phyloP scores from a whole-genome alignment of 75 land plant species.

The Pinus taeda region DNA sequence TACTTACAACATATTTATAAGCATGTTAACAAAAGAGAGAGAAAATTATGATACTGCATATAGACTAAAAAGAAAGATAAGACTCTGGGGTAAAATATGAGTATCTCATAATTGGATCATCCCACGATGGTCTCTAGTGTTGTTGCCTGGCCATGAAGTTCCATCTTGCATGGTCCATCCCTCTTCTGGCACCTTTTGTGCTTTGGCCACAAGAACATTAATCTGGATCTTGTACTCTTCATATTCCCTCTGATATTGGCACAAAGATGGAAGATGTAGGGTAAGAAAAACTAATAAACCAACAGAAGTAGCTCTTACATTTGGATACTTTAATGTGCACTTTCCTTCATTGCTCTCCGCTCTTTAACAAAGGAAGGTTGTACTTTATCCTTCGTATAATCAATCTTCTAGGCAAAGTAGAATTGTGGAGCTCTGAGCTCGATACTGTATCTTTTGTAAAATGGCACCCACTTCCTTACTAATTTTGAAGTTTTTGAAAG shows the following conservation, averaged over 20 bases:
- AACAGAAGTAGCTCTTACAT: conserved; percentile 5
- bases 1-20: too few species aligned
- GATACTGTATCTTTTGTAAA: conserved; percentile 85
- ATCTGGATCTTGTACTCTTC: conserved; percentile 83
- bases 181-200: conserved; percentile 82
- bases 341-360: conserved; percentile 85
- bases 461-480: conserved; percentile 94
- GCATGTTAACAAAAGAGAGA: neutral
- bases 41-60: neutral
- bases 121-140: conserved; percentile 60
- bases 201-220: conserved; percentile 89
- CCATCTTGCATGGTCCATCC: conserved; percentile 74
- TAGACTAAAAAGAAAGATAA: neutral
- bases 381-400: conserved; percentile 87
- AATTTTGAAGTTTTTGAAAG: conserved; percentile 91
- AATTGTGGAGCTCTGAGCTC: conserved; percentile 92
- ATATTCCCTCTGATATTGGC: conserved; percentile 63
- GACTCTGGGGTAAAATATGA: too few species aligned
- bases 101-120: conserved; percentile 67
- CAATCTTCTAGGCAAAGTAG: conserved; percentile 88
- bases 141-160: conserved; percentile 88
- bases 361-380: conserved; percentile 90
- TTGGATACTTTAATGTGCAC: neutral
- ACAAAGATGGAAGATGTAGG: neutral
- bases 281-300: neutral